These are phyloP conservation scores for Neofusicoccum kwambonambiense DNA, from an alignment of 2,329 filamentous ascomycete species.

Conservation along the genomic window DNA sequence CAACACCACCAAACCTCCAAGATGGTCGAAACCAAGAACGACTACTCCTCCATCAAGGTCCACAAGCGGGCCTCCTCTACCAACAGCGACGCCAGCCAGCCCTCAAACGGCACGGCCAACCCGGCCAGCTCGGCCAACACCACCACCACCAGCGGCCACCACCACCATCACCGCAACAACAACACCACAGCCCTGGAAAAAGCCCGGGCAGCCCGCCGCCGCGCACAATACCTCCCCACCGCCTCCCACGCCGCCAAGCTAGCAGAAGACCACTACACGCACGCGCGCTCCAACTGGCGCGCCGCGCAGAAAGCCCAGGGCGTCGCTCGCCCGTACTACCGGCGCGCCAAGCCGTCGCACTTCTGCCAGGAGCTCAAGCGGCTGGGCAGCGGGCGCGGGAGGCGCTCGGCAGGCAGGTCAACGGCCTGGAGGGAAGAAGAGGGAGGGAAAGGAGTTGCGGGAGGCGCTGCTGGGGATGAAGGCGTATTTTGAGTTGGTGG, in stretches of 20 bases:
- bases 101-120: no score
- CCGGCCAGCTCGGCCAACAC: no score
- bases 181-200: no score
- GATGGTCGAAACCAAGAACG: no score
- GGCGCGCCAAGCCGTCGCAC: neutral
- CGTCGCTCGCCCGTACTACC: neutral
- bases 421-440: neutral
- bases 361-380: neutral
- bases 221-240: no score
- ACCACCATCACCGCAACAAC: no score
- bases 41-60: neutral
- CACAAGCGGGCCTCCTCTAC: neutral
- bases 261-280: no score
- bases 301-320: neutral
- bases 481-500: neutral
- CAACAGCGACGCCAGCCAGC: neutral
- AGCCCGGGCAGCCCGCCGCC: no score
- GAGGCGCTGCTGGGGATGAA: neutral
- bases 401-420: neutral
- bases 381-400: neutral
- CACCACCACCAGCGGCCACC: no score
- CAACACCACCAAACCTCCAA: neutral
- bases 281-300: no score
- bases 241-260: no score
- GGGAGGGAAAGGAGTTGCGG: neutral